Conservation (phyloP, 148 eudicot genomes). For the Simmondsia chinensis region DNA sequence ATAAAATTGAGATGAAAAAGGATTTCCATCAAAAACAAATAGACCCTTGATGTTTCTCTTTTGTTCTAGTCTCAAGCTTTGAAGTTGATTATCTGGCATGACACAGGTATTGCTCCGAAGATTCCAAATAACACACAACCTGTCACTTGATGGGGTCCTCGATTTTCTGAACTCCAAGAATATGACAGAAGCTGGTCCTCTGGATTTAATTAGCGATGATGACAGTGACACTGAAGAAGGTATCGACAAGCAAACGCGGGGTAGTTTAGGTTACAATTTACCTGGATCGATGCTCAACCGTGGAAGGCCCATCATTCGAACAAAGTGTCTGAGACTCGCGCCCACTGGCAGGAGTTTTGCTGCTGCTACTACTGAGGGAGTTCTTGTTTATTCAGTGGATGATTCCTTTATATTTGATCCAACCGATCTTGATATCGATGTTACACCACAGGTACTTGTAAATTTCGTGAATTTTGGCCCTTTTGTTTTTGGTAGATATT, state of each 20-base stretch:
- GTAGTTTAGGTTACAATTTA: constrained; percentile 45
- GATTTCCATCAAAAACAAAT: no score
- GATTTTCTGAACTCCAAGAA: constrained; percentile 86
- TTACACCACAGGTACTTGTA: constrained; percentile 87
- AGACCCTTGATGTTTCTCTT: no score
- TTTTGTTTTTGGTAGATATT: no score
- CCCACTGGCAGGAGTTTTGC: constrained; percentile 96
- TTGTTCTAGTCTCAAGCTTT: no score
- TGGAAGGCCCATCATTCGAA: constrained; percentile 81
- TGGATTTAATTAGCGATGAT: constrained; percentile 78
- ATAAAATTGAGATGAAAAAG: no score
- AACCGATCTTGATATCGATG: constrained; percentile 92
- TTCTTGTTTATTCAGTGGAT: constrained; percentile 79
- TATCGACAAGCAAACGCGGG: constrained; percentile 61
- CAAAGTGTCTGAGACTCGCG: constrained; percentile 80
- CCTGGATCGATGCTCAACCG: constrained; percentile 79
- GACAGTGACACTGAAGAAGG: constrained; percentile 83
- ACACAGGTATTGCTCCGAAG: constrained; percentile 77
- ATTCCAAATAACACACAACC: constrained; percentile 86
- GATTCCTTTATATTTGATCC: constrained; percentile 94
- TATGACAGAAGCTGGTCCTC: constrained; percentile 95
- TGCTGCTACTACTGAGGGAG: constrained; percentile 98
- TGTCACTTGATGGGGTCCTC: constrained; percentile 91
- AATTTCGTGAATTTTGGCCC: no score
- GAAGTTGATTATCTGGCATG: constrained; percentile 8